Evolutionary conservation across 306 rosid species (phyloP).

Genomic region (Geum urbanum): DNA sequence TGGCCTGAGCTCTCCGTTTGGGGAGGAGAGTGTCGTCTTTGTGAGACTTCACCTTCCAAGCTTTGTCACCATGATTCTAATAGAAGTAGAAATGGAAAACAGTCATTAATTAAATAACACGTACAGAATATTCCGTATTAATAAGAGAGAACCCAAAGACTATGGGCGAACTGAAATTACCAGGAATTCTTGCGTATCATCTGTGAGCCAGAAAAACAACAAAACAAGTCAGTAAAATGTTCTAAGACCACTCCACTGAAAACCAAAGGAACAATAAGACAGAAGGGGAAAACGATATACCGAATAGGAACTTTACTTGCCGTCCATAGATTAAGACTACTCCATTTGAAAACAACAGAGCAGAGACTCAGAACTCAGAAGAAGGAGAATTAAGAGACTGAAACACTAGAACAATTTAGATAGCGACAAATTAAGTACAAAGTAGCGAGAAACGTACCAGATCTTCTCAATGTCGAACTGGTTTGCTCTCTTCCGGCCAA

Average conservation of each 20-base stretch:
- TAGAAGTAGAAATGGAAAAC: background rate
- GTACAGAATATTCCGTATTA: too few species aligned
- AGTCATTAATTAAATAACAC: background rate
- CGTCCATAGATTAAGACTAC: constrained; percentile 84
- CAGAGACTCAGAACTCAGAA: too few species aligned
- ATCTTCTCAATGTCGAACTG: too few species aligned
- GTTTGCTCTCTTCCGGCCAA: too few species aligned
- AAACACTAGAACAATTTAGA: too few species aligned
- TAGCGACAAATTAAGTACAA: too few species aligned
- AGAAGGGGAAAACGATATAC: constrained; percentile 35
- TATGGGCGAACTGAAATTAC: constrained; percentile 30
- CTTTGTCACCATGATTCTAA: constrained; percentile 79
- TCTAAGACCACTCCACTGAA: background rate
- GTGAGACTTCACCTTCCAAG: constrained; percentile 55
- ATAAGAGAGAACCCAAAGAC: background rate
- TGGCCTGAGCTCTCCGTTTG: constrained; percentile 74
- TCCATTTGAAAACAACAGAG: constrained; percentile 67
- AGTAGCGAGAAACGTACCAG: too few species aligned
- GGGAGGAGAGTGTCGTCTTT: constrained; percentile 62
- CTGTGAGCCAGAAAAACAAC: constrained; percentile 37
- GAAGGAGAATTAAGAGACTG: too few species aligned
- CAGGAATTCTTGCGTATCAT: constrained; percentile 80
- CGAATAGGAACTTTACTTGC: constrained; percentile 73
- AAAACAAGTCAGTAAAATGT: constrained; percentile 8
- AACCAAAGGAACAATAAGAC: background rate